Evolutionary conservation across 2,329 filamentous ascomycete species (phyloP), one percentile per base, ranked within the genome.

Genomic region (Colletotrichum euphorbiae): DNA sequence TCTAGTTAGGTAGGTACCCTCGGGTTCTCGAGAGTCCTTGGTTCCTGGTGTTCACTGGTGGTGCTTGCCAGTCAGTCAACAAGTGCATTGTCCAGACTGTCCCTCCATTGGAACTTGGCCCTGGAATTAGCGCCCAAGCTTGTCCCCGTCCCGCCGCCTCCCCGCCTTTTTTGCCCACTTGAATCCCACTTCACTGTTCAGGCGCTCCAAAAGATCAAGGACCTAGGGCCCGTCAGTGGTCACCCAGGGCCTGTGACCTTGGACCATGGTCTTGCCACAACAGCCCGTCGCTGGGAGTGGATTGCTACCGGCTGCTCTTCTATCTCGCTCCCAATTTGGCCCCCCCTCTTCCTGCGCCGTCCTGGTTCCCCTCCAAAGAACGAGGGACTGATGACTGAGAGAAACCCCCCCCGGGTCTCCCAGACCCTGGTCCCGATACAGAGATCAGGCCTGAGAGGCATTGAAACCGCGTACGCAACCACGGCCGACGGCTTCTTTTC

Each of bases 91-190:
- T 50, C 46, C 11, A n/a, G 38, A 42, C 45, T 24, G 19, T 15
- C 51, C 36, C 38, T 45, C 62, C 46, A 60, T 65, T 62, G 64
- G 59, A 43, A 67, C 59, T 57, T 63, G 51, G 51, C 64, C 59
- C 63, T 63, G 59, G 59, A 67, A 67, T 68, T 68, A 68, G 65
- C 65, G 65, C 65, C 65, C 65, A 68, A 68, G 65, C 65, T 59
- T 59, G 59, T 52, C 60, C 54, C 52, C 54, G 52, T 59, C 65
- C 65, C 65, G 60, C 60, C 52, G 51, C 24, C 52, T 50, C 55
- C 65, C 65, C 65, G 52, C 52, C 65, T 51, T 65, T 67, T 68
- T 65, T 48, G 46, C 61, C 65, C 61, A 55, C 61, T 54, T 40
- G 52, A 54, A 58, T 68, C 54, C 65, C 60, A 64, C 65, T 51